Percentiles rank a stretch among this genome's conserved stretches.
Conservation (phyloP, 1,139 yeast genomes). For the Lodderomyces parapsilosis region DNA sequence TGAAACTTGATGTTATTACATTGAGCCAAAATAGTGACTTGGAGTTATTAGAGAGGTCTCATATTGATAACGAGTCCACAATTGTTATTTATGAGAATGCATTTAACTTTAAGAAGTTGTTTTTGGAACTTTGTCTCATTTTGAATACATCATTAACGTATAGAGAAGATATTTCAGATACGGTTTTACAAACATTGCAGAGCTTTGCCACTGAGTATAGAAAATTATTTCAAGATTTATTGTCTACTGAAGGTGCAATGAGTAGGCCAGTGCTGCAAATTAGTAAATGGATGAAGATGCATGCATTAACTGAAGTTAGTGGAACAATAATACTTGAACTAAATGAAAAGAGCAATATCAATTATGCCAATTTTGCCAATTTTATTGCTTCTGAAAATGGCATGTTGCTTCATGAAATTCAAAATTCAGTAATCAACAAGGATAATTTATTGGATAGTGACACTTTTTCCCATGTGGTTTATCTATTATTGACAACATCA, state of each 20-base stretch:
- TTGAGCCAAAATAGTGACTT: slow-evolving; percentile 16
- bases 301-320: slow-evolving; percentile 34
- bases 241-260: slow-evolving; percentile 19
- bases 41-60: slow-evolving; percentile 2
- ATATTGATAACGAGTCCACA: slow-evolving; percentile 7
- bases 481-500: slow-evolving; percentile 46
- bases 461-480: slow-evolving; percentile 47
- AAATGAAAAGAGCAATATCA: slow-evolving; percentile 2
- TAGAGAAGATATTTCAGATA: slow-evolving; percentile 49
- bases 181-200: slow-evolving; percentile 38
- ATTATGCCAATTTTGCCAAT: slow-evolving; percentile 7
- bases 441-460: slow-evolving; percentile 45
- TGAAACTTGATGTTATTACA: slow-evolving; percentile 22
- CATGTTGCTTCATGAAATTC: slow-evolving; percentile 24
- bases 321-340: slow-evolving; percentile 21
- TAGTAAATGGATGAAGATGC: slow-evolving; percentile 44
- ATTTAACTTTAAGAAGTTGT: slow-evolving; percentile 51
- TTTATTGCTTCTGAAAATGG: slow-evolving; percentile 35
- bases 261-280: slow-evolving; percentile 30
- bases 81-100: slow-evolving; percentile 46
- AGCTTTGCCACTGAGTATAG: slow-evolving; percentile 32
- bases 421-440: slow-evolving; percentile 26
- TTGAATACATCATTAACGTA: slow-evolving; percentile 62
- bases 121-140: slow-evolving; percentile 50
- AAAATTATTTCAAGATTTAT: slow-evolving; percentile 30